Percentiles rank a stretch among this genome's conserved stretches.
Evolutionary conservation across 176 grass and related monocot genomes (phyloP).

Genomic region (Lolium multiflorum): DNA sequence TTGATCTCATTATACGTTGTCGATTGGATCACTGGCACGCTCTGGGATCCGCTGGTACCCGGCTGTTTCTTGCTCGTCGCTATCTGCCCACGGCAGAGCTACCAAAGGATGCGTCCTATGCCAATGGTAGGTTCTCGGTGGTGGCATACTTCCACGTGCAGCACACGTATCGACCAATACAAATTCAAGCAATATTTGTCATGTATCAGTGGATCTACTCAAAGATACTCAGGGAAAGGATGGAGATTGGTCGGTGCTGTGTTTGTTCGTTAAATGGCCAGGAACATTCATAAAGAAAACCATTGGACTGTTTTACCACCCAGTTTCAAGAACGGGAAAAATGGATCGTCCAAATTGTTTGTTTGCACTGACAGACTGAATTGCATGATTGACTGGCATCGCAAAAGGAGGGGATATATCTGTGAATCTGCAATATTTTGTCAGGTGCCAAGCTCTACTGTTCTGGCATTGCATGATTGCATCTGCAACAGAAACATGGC

Average conservation of each 20-base stretch:
- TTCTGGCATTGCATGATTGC: not conserved
- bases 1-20: not conserved
- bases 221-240: not conserved
- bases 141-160: slow-evolving; percentile 2
- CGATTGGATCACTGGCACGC: not conserved
- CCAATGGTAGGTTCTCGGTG: not conserved
- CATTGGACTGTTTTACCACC: not conserved
- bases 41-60: slow-evolving; percentile 24
- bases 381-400: not conserved
- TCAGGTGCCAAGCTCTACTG: not conserved
- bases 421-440: not conserved
- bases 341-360: not conserved
- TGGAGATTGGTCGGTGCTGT: not conserved
- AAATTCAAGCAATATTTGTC: not conserved
- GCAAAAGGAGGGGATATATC: not conserved
- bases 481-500: not conserved
- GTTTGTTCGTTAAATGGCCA: not conserved
- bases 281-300: not conserved
- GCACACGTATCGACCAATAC: not conserved
- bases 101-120: not conserved
- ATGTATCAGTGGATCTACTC: not conserved
- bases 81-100: slow-evolving; percentile 1
- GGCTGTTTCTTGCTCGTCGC: slow-evolving; percentile 10
- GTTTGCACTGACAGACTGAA: not conserved
- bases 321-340: not conserved